phyloP scores from a whole-genome alignment of 2,329 filamentous ascomycete genomes.

The Trichoderma gracile region DNA sequence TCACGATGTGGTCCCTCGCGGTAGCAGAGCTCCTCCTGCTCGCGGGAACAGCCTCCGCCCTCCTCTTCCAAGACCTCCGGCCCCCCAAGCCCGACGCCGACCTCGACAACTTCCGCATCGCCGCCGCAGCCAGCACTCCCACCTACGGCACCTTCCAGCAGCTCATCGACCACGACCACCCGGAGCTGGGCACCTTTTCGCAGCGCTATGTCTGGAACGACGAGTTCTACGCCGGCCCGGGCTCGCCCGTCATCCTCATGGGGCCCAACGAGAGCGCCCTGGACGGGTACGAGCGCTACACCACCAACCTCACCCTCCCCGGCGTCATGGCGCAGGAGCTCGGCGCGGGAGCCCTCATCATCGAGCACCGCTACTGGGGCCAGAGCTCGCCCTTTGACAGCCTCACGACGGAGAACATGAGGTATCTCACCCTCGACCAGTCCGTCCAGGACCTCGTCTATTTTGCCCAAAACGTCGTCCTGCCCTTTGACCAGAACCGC shows the following conservation, averaged over 20 bases:
- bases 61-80: background rate
- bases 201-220: slow-evolving; percentile 81
- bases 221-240: slow-evolving; percentile 69
- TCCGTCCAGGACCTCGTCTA: slow-evolving; percentile 73
- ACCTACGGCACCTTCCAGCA: slow-evolving; percentile 48
- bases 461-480: slow-evolving; percentile 70
- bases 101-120: background rate
- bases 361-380: slow-evolving; percentile 85
- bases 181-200: slow-evolving; percentile 60
- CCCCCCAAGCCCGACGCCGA: slow-evolving; percentile 7
- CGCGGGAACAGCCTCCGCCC: background rate
- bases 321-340: slow-evolving; percentile 66
- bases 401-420: slow-evolving; percentile 65
- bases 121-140: background rate
- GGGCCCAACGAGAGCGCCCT: slow-evolving; percentile 65
- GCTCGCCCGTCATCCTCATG: slow-evolving; percentile 73
- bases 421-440: slow-evolving; percentile 78
- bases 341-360: slow-evolving; percentile 69
- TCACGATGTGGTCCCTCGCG: slow-evolving; percentile 16
- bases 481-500: slow-evolving; percentile 63
- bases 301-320: slow-evolving; percentile 71
- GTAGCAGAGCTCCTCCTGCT: slow-evolving; percentile 20
- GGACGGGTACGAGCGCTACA: slow-evolving; percentile 57
- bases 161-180: slow-evolving; percentile 59
- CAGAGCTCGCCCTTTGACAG: slow-evolving; percentile 65